Conservation (phyloP, 176 grass and related monocot genomes). For the Triticum turgidum region DNA sequence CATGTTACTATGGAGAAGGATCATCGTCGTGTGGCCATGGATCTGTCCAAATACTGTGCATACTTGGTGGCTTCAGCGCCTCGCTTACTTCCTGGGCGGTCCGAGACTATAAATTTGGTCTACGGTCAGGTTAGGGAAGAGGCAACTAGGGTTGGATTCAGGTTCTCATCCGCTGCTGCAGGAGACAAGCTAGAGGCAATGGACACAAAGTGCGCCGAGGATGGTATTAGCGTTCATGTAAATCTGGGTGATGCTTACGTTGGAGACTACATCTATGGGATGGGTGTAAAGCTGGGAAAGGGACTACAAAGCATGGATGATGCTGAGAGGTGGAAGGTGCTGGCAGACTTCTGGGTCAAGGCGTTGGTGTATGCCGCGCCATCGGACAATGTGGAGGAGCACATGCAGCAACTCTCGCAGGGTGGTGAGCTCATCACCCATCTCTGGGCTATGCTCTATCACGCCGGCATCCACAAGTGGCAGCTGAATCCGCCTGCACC, state of each 20-base stretch:
- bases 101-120: neutral
- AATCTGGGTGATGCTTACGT: neutral
- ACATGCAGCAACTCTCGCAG: constrained; percentile 12
- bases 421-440: constrained; percentile 51
- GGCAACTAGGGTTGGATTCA: neutral
- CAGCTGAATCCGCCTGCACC: neutral
- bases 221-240: too few species aligned
- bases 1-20: neutral
- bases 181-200: too few species aligned
- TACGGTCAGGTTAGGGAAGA: neutral
- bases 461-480: constrained; percentile 9
- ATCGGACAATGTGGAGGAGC: neutral
- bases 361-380: constrained; percentile 34
- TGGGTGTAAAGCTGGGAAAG: too few species aligned
- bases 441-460: constrained; percentile 37
- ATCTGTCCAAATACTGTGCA: constrained; percentile 31
- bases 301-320: neutral
- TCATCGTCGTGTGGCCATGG: neutral
- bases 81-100: neutral
- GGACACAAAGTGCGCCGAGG: too few species aligned
- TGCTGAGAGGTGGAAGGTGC: constrained; percentile 11
- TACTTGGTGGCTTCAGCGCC: constrained; percentile 26
- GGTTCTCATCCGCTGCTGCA: too few species aligned
- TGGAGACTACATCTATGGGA: neutral
- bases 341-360: constrained; percentile 22